Evolutionary conservation across 2,329 filamentous ascomycete species (phyloP).

Genomic region (Akanthomyces muscarius): DNA sequence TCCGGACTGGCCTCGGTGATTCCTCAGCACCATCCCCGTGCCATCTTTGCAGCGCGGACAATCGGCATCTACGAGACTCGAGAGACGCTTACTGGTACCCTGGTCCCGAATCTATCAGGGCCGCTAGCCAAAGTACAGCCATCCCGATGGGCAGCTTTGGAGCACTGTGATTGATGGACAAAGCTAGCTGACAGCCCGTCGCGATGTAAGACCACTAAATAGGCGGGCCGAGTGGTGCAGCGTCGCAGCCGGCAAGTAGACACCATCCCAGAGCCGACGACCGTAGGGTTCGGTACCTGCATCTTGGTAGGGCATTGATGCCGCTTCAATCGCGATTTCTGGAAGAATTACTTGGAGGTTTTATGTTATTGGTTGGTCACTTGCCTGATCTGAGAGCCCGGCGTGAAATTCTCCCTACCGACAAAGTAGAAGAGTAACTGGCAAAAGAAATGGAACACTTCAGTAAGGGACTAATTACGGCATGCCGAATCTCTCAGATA

Average conservation of each 20-base stretch:
- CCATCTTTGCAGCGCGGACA: not conserved
- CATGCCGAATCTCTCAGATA: no score
- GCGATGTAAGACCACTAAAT: constrained; percentile 2
- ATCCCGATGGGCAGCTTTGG: not conserved
- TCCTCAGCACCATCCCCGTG: not conserved
- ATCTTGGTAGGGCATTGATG: not conserved
- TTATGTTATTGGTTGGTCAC: no score
- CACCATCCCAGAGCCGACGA: not conserved
- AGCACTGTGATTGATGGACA: constrained; percentile 14
- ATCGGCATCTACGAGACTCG: not conserved
- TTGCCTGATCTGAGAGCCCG: no score
- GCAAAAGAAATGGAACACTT: no score
- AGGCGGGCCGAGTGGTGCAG: not conserved
- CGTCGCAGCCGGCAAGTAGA: not conserved
- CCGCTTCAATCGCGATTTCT: not conserved
- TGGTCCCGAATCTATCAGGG: not conserved
- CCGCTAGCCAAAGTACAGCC: not conserved
- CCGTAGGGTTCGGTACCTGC: not conserved
- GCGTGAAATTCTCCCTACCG: no score
- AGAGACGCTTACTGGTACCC: not conserved
- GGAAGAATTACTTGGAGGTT: not conserved
- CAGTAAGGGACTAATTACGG: no score
- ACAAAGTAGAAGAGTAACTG: no score
- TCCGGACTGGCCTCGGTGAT: not conserved
- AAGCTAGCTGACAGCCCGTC: not conserved